Evolutionary conservation across 192 early-diverging fungal species (phyloP).

Genomic region (Backusella morwellensis): DNA sequence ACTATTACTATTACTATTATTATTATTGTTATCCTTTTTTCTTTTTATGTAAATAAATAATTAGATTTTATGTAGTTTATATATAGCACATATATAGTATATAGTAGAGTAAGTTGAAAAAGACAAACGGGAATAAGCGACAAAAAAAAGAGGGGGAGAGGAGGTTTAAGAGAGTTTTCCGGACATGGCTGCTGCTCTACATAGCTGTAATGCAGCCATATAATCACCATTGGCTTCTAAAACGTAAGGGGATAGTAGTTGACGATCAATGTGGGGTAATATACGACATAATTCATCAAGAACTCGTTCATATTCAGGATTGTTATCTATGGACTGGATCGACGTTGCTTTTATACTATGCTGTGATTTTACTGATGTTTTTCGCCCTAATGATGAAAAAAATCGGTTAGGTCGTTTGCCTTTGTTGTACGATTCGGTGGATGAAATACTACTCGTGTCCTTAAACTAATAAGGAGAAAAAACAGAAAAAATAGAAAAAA

Average conservation of each 20-base stretch:
- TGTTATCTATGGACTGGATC: neutral
- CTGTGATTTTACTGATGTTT: conserved; percentile 9
- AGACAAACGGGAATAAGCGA: neutral
- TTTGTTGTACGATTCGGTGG: conserved; percentile 7
- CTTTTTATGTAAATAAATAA: conserved; percentile 15
- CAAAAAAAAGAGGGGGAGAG: neutral
- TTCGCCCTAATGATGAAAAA: conserved; percentile 13
- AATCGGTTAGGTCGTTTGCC: conserved; percentile 3
- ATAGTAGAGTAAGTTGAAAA: neutral
- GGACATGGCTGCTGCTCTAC: conserved; percentile 37
- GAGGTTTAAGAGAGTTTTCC: conserved; percentile 35
- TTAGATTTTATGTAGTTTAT: conserved; percentile 4
- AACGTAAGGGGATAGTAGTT: conserved; percentile 38
- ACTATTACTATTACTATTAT: neutral
- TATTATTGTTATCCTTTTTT: neutral
- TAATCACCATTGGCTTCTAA: conserved; percentile 45
- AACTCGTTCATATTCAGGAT: conserved; percentile 28
- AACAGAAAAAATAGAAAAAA: neutral
- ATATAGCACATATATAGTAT: neutral
- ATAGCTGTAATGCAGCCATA: conserved; percentile 44
- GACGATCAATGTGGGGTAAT: conserved; percentile 47
- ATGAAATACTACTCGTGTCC: conserved; percentile 12
- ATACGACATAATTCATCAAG: conserved; percentile 48
- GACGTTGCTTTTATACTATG: neutral
- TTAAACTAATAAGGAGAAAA: conserved; percentile 1